Base-by-base conservation (phyloP, 2,329 filamentous ascomycete species). In the Stagonosporopsis chrysanthemi region DNA sequence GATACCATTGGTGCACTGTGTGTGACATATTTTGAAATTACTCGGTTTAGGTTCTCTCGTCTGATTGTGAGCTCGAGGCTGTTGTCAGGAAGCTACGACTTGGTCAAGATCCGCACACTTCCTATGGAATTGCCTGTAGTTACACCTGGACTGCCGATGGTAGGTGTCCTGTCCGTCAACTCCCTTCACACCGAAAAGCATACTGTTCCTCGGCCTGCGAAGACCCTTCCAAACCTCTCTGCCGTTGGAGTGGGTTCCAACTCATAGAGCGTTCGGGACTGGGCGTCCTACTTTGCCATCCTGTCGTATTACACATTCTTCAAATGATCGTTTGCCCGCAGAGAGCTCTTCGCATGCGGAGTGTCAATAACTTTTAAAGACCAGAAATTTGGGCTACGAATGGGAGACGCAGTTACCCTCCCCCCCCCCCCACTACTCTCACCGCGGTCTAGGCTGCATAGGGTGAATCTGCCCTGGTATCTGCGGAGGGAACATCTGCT, bases 401-500 rank as follows among this genome's bases (percentile, higher is more conserved):
- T 52, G 43, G 22, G 33, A 29, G 15, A 23, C 33, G 12, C 28
- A 38, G 8, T 39, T 33, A 28, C 43, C 29, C 17, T 6, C 26
- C 6, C 28, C 4, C 17, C 43, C 29, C 17, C 9, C 26, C 6
- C 28, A 6, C 17, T 9, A 19, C 14, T 17, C 24, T 73, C 71
- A 78, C 57, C 80, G 76, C 43, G 77, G 78, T 45, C 82, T 77
- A 55, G 82, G 82, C 65, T 83, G 82, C 70, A 84, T 81, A 8
- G 80, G 74, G 42, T 80, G 80, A 67, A 83, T 79, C 35, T 75
- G 75, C 43, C 79, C 78, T 40, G 77, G 77, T 59, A 77, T 78
- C 31, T 75, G 63, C 56, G 78, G 67, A 29, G 71, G 52, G 73
- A 84, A 87, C 77, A 87, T 81, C 53, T 85, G 83, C 67, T 85